Base-by-base conservation (phyloP, 1,284 basidiomycete genomes). In the Ustilago shanxiensis region DNA sequence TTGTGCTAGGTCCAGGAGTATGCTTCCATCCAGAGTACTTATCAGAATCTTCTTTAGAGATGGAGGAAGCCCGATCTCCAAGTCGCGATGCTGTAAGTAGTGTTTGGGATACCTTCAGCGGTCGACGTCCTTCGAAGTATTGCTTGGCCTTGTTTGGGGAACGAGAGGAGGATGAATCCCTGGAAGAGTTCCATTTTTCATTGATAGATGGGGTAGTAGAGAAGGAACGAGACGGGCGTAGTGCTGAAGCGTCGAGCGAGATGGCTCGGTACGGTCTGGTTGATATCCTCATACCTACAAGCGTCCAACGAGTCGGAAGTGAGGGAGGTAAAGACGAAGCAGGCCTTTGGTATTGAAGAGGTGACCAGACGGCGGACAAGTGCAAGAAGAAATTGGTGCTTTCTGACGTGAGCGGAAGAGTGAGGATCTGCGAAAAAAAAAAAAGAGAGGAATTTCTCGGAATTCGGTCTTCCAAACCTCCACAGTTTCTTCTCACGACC, bases 21-120 rank as follows among this genome's bases (percentile, higher is more conserved):
- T 10, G 63, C 31, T 67, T 70, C 75, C 75, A 77, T 0, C 70
- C 75, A 0, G 75, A 72, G 35, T 57, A 72, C 6, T 29, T 53
- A 31, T 73, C 66, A 0, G 70, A 72, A 2, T 18, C 26, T 10
- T 54, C 22, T 44, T 69, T 69, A 26, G 47, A 11, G 47, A 72
- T 65, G 8, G 51, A 56, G 0, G 60, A 49, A 1, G 67, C 63
- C 35, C 65, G 54, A 7, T 54, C 18, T 3, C 66, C 67, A 0
- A 75, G 41, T 0, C 67, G 47, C 1, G 72, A 75, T 1, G 72
- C 67, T 1, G 60, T 69, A n/a, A 75, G 67, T 11, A 75, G 37
- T 9, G 63, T 75, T n/a, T 70, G 37, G 31, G 60, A 37, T 18
- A 74, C 20, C 18, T 22, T 44, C 18, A 29, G 5, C 24, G 59